Base-by-base conservation (phyloP, 441 rosid genomes). In the Brassica balearica region DNA sequence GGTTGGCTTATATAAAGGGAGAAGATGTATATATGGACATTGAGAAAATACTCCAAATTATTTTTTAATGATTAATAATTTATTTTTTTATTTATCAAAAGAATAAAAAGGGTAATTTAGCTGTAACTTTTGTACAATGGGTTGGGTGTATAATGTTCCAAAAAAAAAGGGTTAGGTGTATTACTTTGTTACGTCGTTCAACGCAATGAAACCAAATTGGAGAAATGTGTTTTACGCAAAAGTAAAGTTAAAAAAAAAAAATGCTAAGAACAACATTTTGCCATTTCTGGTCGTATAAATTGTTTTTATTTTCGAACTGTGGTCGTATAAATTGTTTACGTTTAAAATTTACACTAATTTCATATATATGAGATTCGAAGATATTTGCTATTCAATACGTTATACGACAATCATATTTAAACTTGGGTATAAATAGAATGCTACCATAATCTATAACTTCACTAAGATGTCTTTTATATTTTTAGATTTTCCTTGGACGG, bases 1-100 rank as follows among this genome's bases (percentile, higher is more conserved):
- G 69, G 8, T 75, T 69, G 51, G 64, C 71, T 80, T 80, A 70
- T 80, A 80, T 80, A 80, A 46, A 75, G 82, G 56, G 72, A 12
- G 63, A 73, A 65, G 58, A 9, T 80, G 72, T 63, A 27, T 55
- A n/a, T 8, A 29, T 29, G 34, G 66, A 19, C 70, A 59, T 4
- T 32, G 12, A 43, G n/a, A 65, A 65, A 48, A 27, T 2, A 46
- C 58, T 67, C 70, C 69, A 32, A 62, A 43, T 6, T 53, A 3
- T 55, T 38, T 55, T n/a, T 17, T 15, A 9, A 14, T 8, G 17
- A 34, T 15, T 15, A 59, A 59, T 4, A 3, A 48, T 38, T 46
- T 15, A 48, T 38, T 46, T 14, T 9, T 34, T 9, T 65, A 7
- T 9, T 10, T 15, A 15, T 41, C 58, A 14, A 55, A 20, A 70